Evolutionary conservation across 2,329 filamentous ascomycete species (phyloP).

Genomic region (Onygenales sp.): DNA sequence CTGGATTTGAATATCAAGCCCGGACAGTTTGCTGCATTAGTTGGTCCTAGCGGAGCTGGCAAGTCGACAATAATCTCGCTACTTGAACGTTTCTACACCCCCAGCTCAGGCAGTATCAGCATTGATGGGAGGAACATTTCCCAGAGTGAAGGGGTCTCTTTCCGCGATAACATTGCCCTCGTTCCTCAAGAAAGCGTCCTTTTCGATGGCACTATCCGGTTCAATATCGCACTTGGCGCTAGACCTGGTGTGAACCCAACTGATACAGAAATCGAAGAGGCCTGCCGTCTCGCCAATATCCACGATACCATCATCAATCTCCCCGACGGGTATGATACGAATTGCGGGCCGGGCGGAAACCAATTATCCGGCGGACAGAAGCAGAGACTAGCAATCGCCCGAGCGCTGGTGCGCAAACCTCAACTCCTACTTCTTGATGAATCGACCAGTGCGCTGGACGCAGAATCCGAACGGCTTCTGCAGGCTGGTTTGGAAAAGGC

Average conservation of each 20-base stretch:
- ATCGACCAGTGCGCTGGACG: conserved; percentile 50
- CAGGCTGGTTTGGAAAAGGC: conserved; percentile 55
- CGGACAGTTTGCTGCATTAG: conserved; percentile 38
- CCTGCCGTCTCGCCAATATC: conserved; percentile 53
- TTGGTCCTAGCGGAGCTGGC: conserved; percentile 67
- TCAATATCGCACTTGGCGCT: conserved; percentile 55
- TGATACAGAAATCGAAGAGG: conserved; percentile 56
- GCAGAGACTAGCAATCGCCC: conserved; percentile 43
- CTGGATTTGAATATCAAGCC: conserved; percentile 45
- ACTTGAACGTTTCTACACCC: conserved; percentile 66
- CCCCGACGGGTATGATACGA: conserved; percentile 38
- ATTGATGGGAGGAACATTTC: conserved; percentile 67
- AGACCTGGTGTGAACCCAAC: conserved; percentile 53
- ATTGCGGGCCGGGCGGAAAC: conserved; percentile 48
- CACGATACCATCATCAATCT: conserved; percentile 46
- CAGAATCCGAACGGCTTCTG: conserved; percentile 53
- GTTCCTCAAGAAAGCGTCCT: conserved; percentile 70
- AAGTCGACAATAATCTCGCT: conserved; percentile 66
- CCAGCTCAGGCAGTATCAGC: conserved; percentile 51
- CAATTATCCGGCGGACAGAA: conserved; percentile 44
- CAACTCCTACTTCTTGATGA: conserved; percentile 45
- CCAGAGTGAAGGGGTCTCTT: conserved; percentile 55
- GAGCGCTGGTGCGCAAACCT: conserved; percentile 42
- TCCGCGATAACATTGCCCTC: conserved; percentile 62
- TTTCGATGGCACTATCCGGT: conserved; percentile 64